phyloP scores from a whole-genome alignment of 345 rosid genomes.

The Gossypium stocksii region DNA sequence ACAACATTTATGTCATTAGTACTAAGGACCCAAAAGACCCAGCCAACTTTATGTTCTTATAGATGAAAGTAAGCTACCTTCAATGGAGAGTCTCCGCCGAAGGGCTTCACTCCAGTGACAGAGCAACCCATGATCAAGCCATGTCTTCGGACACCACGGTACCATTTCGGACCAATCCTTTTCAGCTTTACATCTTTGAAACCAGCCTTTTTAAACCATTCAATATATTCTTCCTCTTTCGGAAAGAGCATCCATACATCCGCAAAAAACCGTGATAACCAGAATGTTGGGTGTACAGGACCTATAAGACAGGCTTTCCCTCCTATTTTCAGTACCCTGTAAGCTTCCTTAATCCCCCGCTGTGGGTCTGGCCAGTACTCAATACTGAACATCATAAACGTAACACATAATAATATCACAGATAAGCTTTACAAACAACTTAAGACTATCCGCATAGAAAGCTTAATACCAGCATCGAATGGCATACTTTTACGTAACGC shows the following conservation, averaged over 20 bases:
- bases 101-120: conserved; percentile 92
- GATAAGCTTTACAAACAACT: not conserved
- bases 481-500: too few relatives aligned
- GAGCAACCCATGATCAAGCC: conserved; percentile 99
- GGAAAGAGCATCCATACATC: conserved; percentile 99
- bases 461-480: too few relatives aligned
- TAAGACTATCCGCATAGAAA: not conserved
- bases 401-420: not conserved
- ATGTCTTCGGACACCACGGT: conserved; percentile 95
- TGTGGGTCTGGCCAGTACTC: conserved; percentile 99
- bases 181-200: conserved; percentile 86
- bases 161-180: conserved; percentile 99
- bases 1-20: not conserved
- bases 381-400: conserved; percentile 41
- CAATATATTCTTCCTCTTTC: conserved; percentile 97
- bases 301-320: conserved; percentile 93
- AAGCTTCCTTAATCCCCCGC: conserved; percentile 95
- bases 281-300: conserved; percentile 91
- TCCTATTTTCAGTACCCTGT: conserved; percentile 86
- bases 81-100: conserved; percentile 95
- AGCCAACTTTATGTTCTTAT: not conserved
- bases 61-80: conserved; percentile 41
- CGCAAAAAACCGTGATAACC: conserved; percentile 95
- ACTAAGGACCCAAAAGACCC: not conserved
- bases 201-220: conserved; percentile 90